Conservation (phyloP, 306 rosid genomes). For the Pachyrhizus erosus region DNA sequence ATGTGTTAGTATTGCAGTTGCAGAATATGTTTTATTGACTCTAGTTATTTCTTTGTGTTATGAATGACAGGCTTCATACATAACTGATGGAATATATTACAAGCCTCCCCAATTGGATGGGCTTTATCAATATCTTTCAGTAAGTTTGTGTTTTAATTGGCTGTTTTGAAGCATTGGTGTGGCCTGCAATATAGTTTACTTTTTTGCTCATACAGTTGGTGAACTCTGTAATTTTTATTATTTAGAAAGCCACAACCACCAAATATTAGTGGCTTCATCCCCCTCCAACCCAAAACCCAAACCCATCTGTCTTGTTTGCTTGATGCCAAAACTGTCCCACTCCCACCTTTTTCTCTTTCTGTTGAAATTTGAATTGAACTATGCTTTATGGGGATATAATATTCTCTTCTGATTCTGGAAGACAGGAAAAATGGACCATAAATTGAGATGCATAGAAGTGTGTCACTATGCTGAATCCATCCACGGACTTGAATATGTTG, state of each 20-base stretch:
- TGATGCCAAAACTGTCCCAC: background rate
- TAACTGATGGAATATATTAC: slow-evolving; percentile 93
- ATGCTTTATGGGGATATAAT: background rate
- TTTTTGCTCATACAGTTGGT: background rate
- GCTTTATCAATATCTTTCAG: slow-evolving; percentile 89
- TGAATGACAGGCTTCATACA: slow-evolving; percentile 80
- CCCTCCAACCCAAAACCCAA: background rate
- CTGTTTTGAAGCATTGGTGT: slow-evolving; percentile 26
- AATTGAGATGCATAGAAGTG: background rate
- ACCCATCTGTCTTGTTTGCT: slow-evolving; percentile 13
- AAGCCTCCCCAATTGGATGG: slow-evolving; percentile 89
- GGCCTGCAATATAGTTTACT: background rate
- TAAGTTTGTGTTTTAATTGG: slow-evolving; percentile 52
- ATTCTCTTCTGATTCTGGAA: slow-evolving; percentile 10
- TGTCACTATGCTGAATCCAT: background rate
- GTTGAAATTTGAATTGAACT: slow-evolving; percentile 3
- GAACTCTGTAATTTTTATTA: background rate
- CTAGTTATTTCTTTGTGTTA: slow-evolving; percentile 40
- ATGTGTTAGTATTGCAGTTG: slow-evolving; percentile 39
- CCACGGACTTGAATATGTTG: background rate
- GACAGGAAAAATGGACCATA: background rate
- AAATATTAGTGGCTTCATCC: background rate
- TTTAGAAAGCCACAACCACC: background rate
- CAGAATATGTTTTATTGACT: slow-evolving; percentile 31
- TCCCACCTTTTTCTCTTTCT: too few species aligned